Evolutionary conservation across 768 basidiomycete genomes (phyloP).

Genomic region (Pleurotus tuoliensis): DNA sequence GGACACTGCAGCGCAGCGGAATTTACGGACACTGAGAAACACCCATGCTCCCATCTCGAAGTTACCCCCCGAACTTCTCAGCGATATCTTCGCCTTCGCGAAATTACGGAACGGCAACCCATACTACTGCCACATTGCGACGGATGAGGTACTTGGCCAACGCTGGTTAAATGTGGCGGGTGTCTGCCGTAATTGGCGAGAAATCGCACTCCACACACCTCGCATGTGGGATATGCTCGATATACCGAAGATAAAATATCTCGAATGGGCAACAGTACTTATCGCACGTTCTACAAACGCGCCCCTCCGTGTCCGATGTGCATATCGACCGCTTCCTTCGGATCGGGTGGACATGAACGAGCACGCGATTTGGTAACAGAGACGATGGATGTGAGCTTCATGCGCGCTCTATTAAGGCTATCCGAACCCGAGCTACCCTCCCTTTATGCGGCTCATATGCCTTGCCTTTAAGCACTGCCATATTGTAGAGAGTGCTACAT

Average conservation of each 20-base stretch:
- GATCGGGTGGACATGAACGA: too few relatives aligned
- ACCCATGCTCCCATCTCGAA: background rate
- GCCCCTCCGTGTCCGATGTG: background rate
- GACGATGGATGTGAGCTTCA: too few relatives aligned
- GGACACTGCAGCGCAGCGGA: background rate
- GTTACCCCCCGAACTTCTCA: background rate
- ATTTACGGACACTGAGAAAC: background rate
- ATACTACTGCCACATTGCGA: background rate
- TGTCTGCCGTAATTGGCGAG: background rate
- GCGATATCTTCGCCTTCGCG: background rate
- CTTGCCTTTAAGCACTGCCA: too few relatives aligned
- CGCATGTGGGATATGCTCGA: background rate
- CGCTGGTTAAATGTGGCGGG: background rate
- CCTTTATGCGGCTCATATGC: too few relatives aligned
- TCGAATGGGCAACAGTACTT: background rate
- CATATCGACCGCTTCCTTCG: too few relatives aligned
- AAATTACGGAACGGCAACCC: too few relatives aligned
- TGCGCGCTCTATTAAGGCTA: too few relatives aligned
- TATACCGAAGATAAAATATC: background rate
- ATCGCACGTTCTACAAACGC: background rate
- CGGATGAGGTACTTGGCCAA: background rate
- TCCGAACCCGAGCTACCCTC: too few relatives aligned
- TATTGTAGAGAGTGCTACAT: too few relatives aligned
- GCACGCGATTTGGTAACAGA: too few relatives aligned
- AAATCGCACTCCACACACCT: background rate